Percentiles rank a stretch among this genome's conserved stretches.
These are phyloP conservation scores for Pseudognaphalium luteoalbum DNA, from an alignment of 129 eudicot genomes.

Conservation along the genomic window DNA sequence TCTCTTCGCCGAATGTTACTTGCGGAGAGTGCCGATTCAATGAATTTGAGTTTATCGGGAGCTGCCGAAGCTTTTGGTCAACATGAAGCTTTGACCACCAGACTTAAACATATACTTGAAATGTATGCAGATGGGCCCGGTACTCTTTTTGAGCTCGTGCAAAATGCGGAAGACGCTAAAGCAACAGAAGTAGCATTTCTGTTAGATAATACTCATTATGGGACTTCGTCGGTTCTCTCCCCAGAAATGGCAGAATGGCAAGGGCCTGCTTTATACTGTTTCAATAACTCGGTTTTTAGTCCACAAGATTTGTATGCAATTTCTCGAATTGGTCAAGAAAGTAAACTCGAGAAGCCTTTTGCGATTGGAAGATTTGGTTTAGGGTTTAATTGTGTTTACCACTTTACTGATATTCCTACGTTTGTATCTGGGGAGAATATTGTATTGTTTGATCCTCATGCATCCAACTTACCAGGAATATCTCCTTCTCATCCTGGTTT, in stretches of 20 bases:
- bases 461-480: constrained; percentile 92
- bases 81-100: constrained; percentile 97
- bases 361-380: constrained; percentile 98
- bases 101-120: constrained; percentile 96
- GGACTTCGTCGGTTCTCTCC: constrained; percentile 88
- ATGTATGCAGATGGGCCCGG: constrained; percentile 99
- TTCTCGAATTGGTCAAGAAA: constrained; percentile 97
- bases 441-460: constrained; percentile 97
- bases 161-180: constrained; percentile 97
- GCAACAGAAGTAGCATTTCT: constrained; percentile 82
- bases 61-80: constrained; percentile 99
- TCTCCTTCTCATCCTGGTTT: constrained; percentile 98
- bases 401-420: constrained; percentile 89
- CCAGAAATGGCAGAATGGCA: constrained; percentile 99
- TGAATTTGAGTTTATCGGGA: constrained; percentile 95
- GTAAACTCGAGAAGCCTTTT: constrained; percentile 91
- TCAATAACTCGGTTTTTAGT: constrained; percentile 87
- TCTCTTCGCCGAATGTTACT: constrained; percentile 91
- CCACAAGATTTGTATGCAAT: constrained; percentile 92
- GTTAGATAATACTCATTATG: constrained; percentile 84
- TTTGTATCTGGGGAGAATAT: constrained; percentile 98
- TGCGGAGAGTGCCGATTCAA: constrained; percentile 99
- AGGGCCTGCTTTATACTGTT: constrained; percentile 96
- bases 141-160: constrained; percentile 89
- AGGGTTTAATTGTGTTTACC: constrained; percentile 95